Evolutionary conservation across 2,329 filamentous ascomycete genomes (phyloP), one percentile per base, ranked within the genome.

Genomic region (Neonectria hederae): DNA sequence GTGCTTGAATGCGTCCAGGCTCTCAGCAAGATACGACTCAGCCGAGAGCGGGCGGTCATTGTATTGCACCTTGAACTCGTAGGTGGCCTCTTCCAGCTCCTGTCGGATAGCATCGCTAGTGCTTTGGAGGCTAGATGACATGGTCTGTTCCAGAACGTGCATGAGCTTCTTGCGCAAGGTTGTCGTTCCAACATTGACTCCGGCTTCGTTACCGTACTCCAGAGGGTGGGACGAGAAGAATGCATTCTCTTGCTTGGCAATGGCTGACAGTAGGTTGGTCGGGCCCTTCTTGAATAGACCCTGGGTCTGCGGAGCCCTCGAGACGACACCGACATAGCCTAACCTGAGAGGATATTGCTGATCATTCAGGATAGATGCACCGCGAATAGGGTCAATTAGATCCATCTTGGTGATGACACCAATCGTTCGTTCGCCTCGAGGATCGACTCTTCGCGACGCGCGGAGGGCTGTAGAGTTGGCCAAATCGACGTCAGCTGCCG

Each of bases 341-440:
- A 99, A 83, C n/a, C 96, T 88, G 30, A 99, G 84, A 43, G 96
- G 95, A 75, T 99, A 99, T 77, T 98, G 97, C 76, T 89, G 91
- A 77, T 99, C 95, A 26, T 86, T 90, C 21, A 99, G 83, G 32
- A 99, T 93, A 38, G 88, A 85, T 14, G 88, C 86, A 30, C 94
- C 96, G 62, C 95, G 89, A 8, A 84, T 83, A 3, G 96, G 86
- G 71, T 98, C 95, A 8, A 99, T 94, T 22, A 99, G 85, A 74
- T 99, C 96, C 95, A 99, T 97, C 82, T 99, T 99, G 3, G 96
- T 99, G 45, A 99, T 90, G n/a, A 99, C 96, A 48, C 96, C 96
- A 75, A 99, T 99, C 0, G 96, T 99, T 66, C 96, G 87, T 80
- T 99, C 96, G 59, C 96, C 96, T 65, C 96, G 87, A 1, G 96